Conservation (phyloP, 1,139 yeast genomes). For the Geotrichum bryndzae region DNA sequence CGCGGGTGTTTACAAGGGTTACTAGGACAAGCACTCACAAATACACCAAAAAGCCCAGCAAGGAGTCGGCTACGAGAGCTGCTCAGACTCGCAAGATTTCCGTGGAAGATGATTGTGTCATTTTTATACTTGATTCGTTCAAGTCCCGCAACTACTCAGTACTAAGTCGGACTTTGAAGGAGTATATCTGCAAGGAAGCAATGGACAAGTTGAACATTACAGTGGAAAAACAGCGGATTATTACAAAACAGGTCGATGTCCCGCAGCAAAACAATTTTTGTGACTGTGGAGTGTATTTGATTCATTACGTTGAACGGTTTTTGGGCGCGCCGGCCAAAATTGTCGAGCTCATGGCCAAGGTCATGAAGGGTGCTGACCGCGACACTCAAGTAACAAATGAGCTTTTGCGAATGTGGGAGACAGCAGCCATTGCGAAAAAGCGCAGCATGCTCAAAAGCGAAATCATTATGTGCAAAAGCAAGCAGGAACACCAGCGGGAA, state of each 20-base stretch:
- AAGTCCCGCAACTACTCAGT: conserved; percentile 7
- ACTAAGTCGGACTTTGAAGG: conserved; percentile 49
- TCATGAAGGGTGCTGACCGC: neutral
- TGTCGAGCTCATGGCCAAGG: conserved; percentile 44
- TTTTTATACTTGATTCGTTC: conserved; percentile 76
- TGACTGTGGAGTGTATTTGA: conserved; percentile 93
- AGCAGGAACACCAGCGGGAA: neutral
- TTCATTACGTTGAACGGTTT: conserved; percentile 68
- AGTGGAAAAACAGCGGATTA: conserved; percentile 42
- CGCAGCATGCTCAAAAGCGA: conserved; percentile 3
- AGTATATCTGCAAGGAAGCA: conserved; percentile 66
- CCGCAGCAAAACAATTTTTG: conserved; percentile 85
- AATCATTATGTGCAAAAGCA: neutral
- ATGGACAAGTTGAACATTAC: conserved; percentile 52
- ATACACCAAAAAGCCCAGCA: neutral
- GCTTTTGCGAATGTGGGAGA: conserved; percentile 21
- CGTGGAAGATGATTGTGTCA: conserved; percentile 31
- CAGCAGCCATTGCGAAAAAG: conserved; percentile 11
- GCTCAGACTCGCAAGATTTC: neutral
- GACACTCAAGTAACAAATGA: conserved; percentile 1
- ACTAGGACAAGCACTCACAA: conserved; percentile 5
- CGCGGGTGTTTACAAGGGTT: conserved; percentile 1
- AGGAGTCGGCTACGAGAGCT: neutral
- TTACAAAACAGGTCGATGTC: conserved; percentile 49
- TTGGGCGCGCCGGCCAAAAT: conserved; percentile 48